Evolutionary conservation across 1,284 basidiomycete genomes (phyloP).

Genomic region (Cutaneotrichosporon cutaneum): DNA sequence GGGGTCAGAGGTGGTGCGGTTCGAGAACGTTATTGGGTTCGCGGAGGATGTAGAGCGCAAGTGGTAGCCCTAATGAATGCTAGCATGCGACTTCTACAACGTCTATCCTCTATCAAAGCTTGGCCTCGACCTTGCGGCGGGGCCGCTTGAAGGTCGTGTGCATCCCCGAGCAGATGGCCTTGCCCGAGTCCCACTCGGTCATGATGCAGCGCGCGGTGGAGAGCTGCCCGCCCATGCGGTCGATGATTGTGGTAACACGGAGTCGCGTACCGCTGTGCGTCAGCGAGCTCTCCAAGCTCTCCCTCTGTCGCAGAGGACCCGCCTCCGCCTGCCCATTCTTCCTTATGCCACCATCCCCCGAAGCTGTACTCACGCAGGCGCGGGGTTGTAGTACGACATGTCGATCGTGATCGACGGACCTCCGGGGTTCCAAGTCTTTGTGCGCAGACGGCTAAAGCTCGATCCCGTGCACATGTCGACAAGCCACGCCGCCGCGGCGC

Average conservation of each 20-base stretch:
- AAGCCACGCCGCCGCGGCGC: constrained; percentile 39
- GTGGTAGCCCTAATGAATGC: too few species aligned
- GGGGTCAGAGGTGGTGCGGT: constrained; percentile 17
- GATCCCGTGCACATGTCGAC: constrained; percentile 36
- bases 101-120: background rate
- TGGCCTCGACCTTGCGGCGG: background rate
- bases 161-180: constrained; percentile 12
- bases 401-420: constrained; percentile 37
- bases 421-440: constrained; percentile 32
- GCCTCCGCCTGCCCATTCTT: background rate
- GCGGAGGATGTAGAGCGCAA: constrained; percentile 20
- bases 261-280: constrained; percentile 7
- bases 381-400: constrained; percentile 35
- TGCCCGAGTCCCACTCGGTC: constrained; percentile 9
- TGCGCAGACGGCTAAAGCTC: constrained; percentile 18
- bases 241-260: constrained; percentile 7
- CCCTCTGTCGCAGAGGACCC: background rate
- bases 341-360: too few species aligned
- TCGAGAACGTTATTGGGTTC: constrained; percentile 16
- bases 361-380: constrained; percentile 14
- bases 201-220: constrained; percentile 12
- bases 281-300: background rate
- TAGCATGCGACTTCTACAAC: too few species aligned
- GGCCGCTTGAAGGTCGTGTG: constrained; percentile 13
- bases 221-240: constrained; percentile 17